A percentile compares a stretch with the other conserved stretches of the same genome.
These are phyloP conservation scores for Leccinum incarnatum DNA, from an alignment of 768 basidiomycete species.

Conservation along the genomic window DNA sequence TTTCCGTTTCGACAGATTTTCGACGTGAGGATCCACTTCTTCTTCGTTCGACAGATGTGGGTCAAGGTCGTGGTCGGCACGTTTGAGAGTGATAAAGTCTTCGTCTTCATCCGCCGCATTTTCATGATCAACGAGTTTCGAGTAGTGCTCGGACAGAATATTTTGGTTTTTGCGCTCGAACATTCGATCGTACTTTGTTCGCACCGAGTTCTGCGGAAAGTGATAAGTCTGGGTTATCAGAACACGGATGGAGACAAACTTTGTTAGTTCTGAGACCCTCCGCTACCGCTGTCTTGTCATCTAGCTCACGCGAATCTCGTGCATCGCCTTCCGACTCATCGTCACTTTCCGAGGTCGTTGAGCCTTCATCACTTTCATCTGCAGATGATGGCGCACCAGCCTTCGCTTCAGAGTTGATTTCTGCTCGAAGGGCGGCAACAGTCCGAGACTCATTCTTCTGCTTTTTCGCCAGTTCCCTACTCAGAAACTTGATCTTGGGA, in stretches of 20 bases:
- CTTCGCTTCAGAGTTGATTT: conserved; percentile 22
- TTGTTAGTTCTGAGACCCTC: conserved; percentile 35
- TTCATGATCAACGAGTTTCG: conserved; percentile 76
- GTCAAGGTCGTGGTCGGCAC: conserved; percentile 83
- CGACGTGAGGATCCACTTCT: conserved; percentile 34
- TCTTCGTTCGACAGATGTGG: conserved; percentile 37
- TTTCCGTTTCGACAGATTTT: conserved; percentile 84
- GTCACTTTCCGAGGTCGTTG: conserved; percentile 17
- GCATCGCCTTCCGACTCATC: conserved; percentile 29
- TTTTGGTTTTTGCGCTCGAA: conserved; percentile 95
- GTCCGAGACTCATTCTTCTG: conserved; percentile 71
- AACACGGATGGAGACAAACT: conserved; percentile 31
- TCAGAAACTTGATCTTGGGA: conserved; percentile 91
- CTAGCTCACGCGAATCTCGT: background rate
- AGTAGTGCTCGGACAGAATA: conserved; percentile 87
- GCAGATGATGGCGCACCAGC: conserved; percentile 12
- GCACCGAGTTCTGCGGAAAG: conserved; percentile 42
- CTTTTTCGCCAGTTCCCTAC: conserved; percentile 61
- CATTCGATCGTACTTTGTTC: conserved; percentile 98
- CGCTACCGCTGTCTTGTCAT: background rate
- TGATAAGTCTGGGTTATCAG: background rate
- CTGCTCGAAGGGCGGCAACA: conserved; percentile 36
- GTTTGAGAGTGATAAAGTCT: conserved; percentile 89
- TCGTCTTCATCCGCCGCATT: conserved; percentile 55
- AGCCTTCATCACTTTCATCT: conserved; percentile 21